Percentiles rank a stretch among this genome's conserved stretches.
Conservation (phyloP, 352 stramenopile species). For the Globisporangium cylindrosporum region DNA sequence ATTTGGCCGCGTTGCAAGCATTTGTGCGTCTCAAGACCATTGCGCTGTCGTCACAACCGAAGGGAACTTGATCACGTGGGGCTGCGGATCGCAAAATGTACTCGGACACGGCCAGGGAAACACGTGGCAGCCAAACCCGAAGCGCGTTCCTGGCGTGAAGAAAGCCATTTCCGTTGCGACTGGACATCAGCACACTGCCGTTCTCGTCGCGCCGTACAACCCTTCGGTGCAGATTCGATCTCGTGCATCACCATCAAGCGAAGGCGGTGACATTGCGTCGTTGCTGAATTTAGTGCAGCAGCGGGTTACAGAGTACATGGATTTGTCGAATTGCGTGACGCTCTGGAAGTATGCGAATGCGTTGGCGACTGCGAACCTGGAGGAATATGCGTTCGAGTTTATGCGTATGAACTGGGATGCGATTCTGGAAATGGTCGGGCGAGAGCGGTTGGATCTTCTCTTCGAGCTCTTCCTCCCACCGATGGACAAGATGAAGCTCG, state of each 20-base stretch:
- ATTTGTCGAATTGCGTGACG: constrained; percentile 55
- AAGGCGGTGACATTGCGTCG: constrained; percentile 8
- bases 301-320: constrained; percentile 45
- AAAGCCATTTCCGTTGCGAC: constrained; percentile 63
- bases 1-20: constrained; percentile 45
- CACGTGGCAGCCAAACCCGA: constrained; percentile 78
- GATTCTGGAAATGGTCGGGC: constrained; percentile 56
- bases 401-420: constrained; percentile 75
- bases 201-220: constrained; percentile 55
- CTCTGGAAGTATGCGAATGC: constrained; percentile 62
- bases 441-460: constrained; percentile 55
- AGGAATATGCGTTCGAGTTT: constrained; percentile 53
- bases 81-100: constrained; percentile 62
- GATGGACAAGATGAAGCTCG: constrained; percentile 15
- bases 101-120: constrained; percentile 68
- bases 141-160: constrained; percentile 70
- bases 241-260: background rate
- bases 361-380: constrained; percentile 41
- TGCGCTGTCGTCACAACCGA: constrained; percentile 66
- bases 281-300: constrained; percentile 45
- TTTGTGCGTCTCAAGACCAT: constrained; percentile 75
- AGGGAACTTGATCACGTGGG: constrained; percentile 77
- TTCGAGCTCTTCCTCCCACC: constrained; percentile 64
- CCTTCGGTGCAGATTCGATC: constrained; percentile 7
- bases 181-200: constrained; percentile 71